Conservation (phyloP, 208 protist genomes). For the Acanthamoeba divionensis region DNA sequence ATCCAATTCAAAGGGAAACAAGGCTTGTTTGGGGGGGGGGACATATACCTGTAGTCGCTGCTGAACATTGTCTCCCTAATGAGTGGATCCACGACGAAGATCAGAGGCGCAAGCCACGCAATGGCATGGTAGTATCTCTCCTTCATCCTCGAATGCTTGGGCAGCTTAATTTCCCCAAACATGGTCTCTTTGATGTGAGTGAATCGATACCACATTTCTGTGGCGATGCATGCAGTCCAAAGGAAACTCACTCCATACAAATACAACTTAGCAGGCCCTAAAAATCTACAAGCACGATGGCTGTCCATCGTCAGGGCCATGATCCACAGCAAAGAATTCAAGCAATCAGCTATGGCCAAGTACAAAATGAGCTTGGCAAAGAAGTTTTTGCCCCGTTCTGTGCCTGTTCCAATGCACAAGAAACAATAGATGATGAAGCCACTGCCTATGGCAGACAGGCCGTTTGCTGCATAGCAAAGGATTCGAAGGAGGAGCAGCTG, state of each 20-base stretch:
- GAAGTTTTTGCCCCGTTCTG: neutral
- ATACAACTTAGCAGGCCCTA: slow-evolving; percentile 2
- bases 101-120: neutral
- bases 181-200: slow-evolving; percentile 4
- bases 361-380: slow-evolving; percentile 10
- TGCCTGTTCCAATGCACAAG: neutral
- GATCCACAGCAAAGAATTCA: slow-evolving; percentile 3
- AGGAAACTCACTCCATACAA: neutral
- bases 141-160: slow-evolving; percentile 23
- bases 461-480: neutral
- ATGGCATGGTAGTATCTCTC: slow-evolving; percentile 31
- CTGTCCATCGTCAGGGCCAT: neutral
- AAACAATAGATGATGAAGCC: slow-evolving; percentile 44
- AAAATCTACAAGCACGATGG: neutral
- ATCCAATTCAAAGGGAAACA: no score
- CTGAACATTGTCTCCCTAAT: neutral
- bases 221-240: slow-evolving; percentile 20
- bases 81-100: neutral
- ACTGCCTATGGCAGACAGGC: neutral
- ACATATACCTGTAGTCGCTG: slow-evolving; percentile 12
- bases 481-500: neutral
- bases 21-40: no score
- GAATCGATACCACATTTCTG: slow-evolving; percentile 9
- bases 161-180: neutral
- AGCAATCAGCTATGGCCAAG: slow-evolving; percentile 13